These are phyloP conservation scores for Beauveria rudraprayagi DNA, from an alignment of 2,329 filamentous ascomycete genomes.

Conservation along the genomic window DNA sequence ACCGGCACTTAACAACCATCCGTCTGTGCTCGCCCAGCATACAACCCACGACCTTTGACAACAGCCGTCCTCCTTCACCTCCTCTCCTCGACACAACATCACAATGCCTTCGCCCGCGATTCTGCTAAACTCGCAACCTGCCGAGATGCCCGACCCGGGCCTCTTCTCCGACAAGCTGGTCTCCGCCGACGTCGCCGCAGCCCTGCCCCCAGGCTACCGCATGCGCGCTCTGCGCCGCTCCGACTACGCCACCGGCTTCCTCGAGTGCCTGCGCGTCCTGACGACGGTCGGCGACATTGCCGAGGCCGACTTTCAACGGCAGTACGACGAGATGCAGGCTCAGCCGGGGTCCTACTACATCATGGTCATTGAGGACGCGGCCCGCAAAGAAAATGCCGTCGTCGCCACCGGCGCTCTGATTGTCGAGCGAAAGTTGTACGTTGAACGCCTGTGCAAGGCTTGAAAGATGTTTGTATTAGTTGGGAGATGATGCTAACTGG, in stretches of 20 bases:
- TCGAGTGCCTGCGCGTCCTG: constrained; percentile 83
- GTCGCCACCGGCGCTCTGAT: constrained; percentile 89
- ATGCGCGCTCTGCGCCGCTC: constrained; percentile 70
- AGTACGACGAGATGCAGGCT: constrained; percentile 73
- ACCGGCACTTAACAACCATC: neutral
- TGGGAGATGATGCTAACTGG: neutral
- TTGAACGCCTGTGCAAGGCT: constrained; percentile 14
- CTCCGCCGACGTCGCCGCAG: constrained; percentile 62
- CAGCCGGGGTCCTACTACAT: constrained; percentile 74
- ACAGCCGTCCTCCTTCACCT: neutral
- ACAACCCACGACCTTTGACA: neutral
- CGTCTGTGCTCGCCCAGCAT: neutral
- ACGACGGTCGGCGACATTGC: constrained; percentile 87
- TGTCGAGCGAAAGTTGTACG: constrained; percentile 89
- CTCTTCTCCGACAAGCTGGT: constrained; percentile 76
- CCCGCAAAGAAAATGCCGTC: constrained; percentile 47
- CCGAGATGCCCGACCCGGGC: constrained; percentile 27
- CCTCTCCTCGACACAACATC: neutral
- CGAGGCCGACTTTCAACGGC: constrained; percentile 64
- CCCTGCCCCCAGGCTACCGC: constrained; percentile 72
- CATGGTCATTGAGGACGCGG: constrained; percentile 72
- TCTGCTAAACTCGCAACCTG: constrained; percentile 11
- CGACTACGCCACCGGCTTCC: constrained; percentile 76
- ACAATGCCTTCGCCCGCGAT: constrained; percentile 9
- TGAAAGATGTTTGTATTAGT: constrained; percentile 12